Conservation (phyloP, 1,284 basidiomycete genomes). For the Vanrija humicola region DNA sequence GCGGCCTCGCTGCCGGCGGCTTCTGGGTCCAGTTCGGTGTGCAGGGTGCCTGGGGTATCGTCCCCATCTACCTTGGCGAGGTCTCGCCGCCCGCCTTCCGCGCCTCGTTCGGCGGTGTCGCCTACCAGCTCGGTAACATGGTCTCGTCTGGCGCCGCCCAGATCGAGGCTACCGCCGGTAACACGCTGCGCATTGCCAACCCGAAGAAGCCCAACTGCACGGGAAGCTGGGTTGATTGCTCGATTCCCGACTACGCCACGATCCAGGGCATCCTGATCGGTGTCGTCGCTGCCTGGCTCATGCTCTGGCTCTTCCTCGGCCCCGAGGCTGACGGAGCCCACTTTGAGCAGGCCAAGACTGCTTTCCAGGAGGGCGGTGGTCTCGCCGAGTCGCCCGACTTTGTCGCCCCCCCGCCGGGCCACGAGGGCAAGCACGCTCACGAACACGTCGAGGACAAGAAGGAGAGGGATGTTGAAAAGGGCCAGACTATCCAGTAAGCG, state of each 20-base stretch:
- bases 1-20: conserved; percentile 39
- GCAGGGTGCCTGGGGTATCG: conserved; percentile 59
- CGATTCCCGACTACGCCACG: conserved; percentile 74
- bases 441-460: neutral
- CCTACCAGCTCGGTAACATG: conserved; percentile 74
- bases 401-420: neutral
- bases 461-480: neutral
- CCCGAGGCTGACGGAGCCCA: conserved; percentile 64
- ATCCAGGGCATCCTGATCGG: conserved; percentile 84
- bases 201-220: conserved; percentile 38
- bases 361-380: conserved; percentile 69
- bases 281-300: conserved; percentile 48
- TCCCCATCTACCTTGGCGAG: conserved; percentile 65
- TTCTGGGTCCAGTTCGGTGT: conserved; percentile 76
- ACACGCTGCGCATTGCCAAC: conserved; percentile 25
- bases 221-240: too few species aligned
- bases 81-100: conserved; percentile 80
- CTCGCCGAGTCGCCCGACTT: conserved; percentile 48
- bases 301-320: conserved; percentile 51
- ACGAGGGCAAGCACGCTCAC: conserved; percentile 9
- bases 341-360: conserved; percentile 76
- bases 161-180: conserved; percentile 74
- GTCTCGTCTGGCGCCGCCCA: conserved; percentile 81
- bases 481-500: too few species aligned
- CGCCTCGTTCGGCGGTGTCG: conserved; percentile 85